Percentiles rank a stretch among this genome's conserved stretches.
Evolutionary conservation across 768 basidiomycete genomes (phyloP).

Genomic region (Suillus plorans): DNA sequence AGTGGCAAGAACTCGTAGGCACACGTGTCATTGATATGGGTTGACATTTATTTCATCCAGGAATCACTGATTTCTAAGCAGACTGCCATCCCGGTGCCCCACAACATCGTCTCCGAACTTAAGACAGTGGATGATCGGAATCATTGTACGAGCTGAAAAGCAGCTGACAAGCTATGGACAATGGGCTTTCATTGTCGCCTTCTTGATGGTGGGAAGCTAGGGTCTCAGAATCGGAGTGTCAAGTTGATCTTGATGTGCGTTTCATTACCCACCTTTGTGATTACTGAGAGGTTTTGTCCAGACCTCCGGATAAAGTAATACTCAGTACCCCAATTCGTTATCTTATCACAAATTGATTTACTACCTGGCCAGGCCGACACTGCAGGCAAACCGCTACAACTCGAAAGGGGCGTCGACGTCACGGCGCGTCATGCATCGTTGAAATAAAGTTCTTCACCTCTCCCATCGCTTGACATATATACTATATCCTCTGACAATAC

Average conservation of each 20-base stretch:
- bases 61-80: constrained; percentile 6
- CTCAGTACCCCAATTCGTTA: background rate
- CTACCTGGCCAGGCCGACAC: background rate
- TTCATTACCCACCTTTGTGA: background rate
- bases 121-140: constrained; percentile 32
- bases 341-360: background rate
- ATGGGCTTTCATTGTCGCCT: background rate
- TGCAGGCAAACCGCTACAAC: background rate
- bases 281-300: background rate
- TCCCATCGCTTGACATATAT: background rate
- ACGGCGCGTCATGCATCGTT: background rate
- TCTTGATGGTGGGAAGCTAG: constrained; percentile 7
- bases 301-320: background rate
- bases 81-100: no score
- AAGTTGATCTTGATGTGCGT: background rate
- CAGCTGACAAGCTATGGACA: background rate
- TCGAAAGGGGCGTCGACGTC: background rate
- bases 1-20: background rate
- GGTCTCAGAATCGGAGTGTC: background rate
- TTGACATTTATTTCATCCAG: background rate
- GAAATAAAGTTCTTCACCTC: background rate
- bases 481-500: background rate
- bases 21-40: background rate
- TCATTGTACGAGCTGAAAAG: no score
- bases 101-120: constrained; percentile 57